phyloP scores from a whole-genome alignment of 768 basidiomycete species.

The Sarcomyxa edulis region DNA sequence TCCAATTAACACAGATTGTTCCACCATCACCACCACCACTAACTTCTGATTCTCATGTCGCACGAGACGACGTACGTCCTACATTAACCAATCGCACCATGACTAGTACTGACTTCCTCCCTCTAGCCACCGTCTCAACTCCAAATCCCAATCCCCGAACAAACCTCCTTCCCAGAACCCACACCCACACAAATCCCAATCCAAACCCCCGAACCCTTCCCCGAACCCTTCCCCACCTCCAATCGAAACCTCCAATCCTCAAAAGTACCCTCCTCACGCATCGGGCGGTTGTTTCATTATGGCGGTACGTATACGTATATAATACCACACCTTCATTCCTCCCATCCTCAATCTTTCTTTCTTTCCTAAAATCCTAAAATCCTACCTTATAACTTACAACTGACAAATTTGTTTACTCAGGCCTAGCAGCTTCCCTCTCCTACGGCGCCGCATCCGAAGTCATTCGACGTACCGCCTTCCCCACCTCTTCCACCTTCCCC shows the following conservation, averaged over 20 bases:
- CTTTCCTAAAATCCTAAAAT: background rate
- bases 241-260: constrained; percentile 65
- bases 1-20: too few species aligned
- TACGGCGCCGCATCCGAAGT: constrained; percentile 89
- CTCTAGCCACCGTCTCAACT: too few species aligned
- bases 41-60: too few species aligned
- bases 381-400: background rate
- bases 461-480: constrained; percentile 66
- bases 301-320: constrained; percentile 63
- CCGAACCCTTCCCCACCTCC: constrained; percentile 12
- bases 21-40: too few species aligned
- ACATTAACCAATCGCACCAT: too few species aligned
- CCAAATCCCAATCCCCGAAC: background rate
- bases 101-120: too few species aligned
- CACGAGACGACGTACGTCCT: too few species aligned
- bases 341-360: too few species aligned
- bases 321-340: too few species aligned
- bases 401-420: constrained; percentile 34
- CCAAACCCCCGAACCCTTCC: constrained; percentile 3
- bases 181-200: background rate
- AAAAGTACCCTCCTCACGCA: constrained; percentile 83
- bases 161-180: background rate
- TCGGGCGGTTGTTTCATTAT: constrained; percentile 91
- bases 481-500: too few species aligned
- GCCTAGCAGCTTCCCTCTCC: constrained; percentile 84